phyloP scores from a whole-genome alignment of 202 grass and related monocot genomes.

The Dendrocalamus latiflorus region DNA sequence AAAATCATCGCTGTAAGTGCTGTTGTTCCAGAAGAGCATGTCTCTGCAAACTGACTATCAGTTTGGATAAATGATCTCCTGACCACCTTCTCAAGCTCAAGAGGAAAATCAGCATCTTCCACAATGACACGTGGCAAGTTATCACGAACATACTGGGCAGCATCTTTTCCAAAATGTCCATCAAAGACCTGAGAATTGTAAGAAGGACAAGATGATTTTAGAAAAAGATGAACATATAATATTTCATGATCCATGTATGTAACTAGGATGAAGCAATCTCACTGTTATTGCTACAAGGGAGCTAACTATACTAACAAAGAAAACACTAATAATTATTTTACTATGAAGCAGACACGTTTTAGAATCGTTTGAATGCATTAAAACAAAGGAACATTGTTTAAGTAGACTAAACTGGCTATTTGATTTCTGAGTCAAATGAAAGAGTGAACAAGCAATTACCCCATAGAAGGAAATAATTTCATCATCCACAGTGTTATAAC shows the following conservation, averaged over 20 bases:
- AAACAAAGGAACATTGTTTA: neutral
- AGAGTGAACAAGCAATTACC: conserved; percentile 47
- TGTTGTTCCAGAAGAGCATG: conserved; percentile 83
- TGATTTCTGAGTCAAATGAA: neutral
- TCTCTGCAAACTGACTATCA: conserved; percentile 73
- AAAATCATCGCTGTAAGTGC: conserved; percentile 93
- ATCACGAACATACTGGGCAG: conserved; percentile 77
- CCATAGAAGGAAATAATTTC: conserved; percentile 86
- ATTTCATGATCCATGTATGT: neutral
- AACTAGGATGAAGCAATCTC: neutral
- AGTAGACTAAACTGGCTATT: neutral
- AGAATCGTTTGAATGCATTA: neutral
- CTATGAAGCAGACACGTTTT: neutral
- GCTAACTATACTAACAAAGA: neutral
- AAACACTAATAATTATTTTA: neutral
- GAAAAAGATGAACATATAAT: neutral
- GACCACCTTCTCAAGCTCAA: conserved; percentile 80
- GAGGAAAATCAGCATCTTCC: conserved; percentile 86
- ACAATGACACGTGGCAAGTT: conserved; percentile 86
- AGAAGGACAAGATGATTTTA: neutral
- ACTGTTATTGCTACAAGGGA: neutral
- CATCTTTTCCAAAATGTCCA: conserved; percentile 92
- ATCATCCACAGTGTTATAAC: conserved; percentile 24
- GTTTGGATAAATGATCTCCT: conserved; percentile 78
- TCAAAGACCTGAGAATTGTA: conserved; percentile 69